Base-by-base conservation (phyloP, 805 yeast genomes). In the Cyberlindnera misumaiensis region DNA sequence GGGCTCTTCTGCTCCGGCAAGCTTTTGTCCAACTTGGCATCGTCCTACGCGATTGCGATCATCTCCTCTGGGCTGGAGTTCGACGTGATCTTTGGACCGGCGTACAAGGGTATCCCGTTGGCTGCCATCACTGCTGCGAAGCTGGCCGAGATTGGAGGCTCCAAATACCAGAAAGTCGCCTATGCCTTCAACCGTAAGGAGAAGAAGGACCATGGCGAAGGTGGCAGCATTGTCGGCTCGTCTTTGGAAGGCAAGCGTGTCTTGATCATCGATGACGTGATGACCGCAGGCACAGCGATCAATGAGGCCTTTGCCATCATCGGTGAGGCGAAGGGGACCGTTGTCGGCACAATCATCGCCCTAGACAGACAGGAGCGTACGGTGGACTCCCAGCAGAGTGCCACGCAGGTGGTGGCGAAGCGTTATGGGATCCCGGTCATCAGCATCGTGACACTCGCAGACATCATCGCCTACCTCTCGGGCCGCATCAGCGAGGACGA, bases 281-380 rank as follows among this genome's bases (percentile, higher is more conserved):
- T 90, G 80, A 90, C 97, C 43, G 97, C 97, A 1, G 98, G 98
- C 30, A 93, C 97, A 42, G 97, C 98, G 35, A 88, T 89, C 59
- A 83, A 83, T 52, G 97, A 93, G 65, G 97, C 97, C 0, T 83
- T 85, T 53, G 77, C 72, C 35, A 83, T 93, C 53, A 87, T 93
- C 51, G 62, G 54, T 5, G 63, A 64, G 18, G 90, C 79, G 48
- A 67, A 74, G 27, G 98, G 96, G 35, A 55, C 64, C 11, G 82
- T 87, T 16, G 84, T 79, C 34, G 97, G 95, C 8, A 76, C 87
- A 41, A 80, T 88, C 43, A 85, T 93, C 55, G 95, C 96, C 7
- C 74, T 93, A 50, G 98, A 93, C 62, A 81, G 98, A 70, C 95
- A 89, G 69, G 98, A 93, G 66, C 59, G 64, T 40, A 80, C 93